phyloP scores from a whole-genome alignment of 2,329 filamentous ascomycete species.

The Lithohypha guttulata region DNA sequence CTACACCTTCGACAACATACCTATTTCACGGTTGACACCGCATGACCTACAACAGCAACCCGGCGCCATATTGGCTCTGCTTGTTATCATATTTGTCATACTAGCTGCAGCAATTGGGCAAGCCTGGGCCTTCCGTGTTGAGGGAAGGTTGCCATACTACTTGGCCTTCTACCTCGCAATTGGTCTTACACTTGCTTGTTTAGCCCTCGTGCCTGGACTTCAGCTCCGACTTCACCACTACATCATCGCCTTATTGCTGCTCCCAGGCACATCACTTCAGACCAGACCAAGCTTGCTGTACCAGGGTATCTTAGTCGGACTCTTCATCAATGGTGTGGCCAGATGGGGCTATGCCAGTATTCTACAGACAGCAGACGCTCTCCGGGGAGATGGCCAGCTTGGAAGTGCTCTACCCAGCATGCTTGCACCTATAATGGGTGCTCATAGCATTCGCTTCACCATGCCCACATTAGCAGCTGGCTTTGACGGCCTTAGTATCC shows the following conservation, averaged over 20 bases:
- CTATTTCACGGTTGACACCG: conserved; percentile 50
- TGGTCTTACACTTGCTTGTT: conserved; percentile 37
- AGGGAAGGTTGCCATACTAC: conserved; percentile 45
- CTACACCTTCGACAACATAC: conserved; percentile 53
- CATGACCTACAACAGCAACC: conserved; percentile 52
- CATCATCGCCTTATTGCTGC: conserved; percentile 47
- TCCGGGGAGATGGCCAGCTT: conserved; percentile 28
- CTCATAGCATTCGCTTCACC: conserved; percentile 10
- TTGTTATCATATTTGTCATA: conserved; percentile 42
- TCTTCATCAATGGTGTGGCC: conserved; percentile 54
- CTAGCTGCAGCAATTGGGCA: conserved; percentile 45
- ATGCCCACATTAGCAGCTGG: conserved; percentile 1
- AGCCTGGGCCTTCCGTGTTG: conserved; percentile 45
- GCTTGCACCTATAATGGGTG: conserved; percentile 3
- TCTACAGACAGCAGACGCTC: conserved; percentile 44
- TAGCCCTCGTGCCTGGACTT: conserved; percentile 39
- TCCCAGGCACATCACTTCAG: conserved; percentile 49
- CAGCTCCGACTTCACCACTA: conserved; percentile 55
- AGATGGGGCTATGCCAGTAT: conserved; percentile 54
- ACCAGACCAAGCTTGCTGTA: conserved; percentile 49
- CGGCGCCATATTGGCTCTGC: conserved; percentile 47
- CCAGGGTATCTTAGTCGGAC: conserved; percentile 49
- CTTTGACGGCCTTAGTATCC: conserved; percentile 17
- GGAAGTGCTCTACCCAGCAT: conserved; percentile 11
- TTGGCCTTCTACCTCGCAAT: conserved; percentile 38